Evolutionary conservation across 2,329 filamentous ascomycete genomes (phyloP).

Genomic region (Xylariales sp.): DNA sequence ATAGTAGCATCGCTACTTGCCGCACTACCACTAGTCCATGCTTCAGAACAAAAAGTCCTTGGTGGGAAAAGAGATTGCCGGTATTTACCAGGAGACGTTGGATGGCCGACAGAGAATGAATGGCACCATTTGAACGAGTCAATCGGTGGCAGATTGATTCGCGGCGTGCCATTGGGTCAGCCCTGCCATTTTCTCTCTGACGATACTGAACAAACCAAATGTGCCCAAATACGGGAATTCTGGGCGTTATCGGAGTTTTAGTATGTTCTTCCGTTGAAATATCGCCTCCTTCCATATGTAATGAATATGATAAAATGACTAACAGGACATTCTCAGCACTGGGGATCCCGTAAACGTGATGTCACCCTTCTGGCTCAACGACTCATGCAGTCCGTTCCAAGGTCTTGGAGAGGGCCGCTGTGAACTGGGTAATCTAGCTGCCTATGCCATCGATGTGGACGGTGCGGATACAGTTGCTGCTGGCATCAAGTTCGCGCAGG

Average conservation of each 20-base stretch:
- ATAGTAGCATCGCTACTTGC: no score
- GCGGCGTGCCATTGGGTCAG: background rate
- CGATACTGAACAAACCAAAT: constrained; percentile 9
- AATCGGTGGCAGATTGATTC: background rate
- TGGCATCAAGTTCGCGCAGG: constrained; percentile 10
- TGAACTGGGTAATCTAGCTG: constrained; percentile 7
- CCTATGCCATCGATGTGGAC: constrained; percentile 7
- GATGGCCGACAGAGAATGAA: background rate
- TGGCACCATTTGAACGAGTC: background rate
- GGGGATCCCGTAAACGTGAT: constrained; percentile 11
- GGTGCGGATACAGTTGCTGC: constrained; percentile 3
- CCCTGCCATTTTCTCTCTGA: background rate
- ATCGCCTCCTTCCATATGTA: no score
- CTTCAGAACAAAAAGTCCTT: no score
- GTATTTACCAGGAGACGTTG: background rate
- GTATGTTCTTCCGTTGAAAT: background rate
- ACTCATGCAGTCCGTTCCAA: constrained; percentile 13
- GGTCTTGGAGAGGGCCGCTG: constrained; percentile 3
- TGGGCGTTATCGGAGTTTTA: background rate
- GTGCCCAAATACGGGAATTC: constrained; percentile 20
- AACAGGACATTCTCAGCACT: background rate
- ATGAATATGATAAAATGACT: background rate
- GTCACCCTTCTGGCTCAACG: constrained; percentile 13
- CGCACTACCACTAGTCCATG: no score
- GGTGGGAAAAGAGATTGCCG: no score